Evolutionary conservation across 176 grass and related monocot genomes (phyloP).

Genomic region (Carex parvula): DNA sequence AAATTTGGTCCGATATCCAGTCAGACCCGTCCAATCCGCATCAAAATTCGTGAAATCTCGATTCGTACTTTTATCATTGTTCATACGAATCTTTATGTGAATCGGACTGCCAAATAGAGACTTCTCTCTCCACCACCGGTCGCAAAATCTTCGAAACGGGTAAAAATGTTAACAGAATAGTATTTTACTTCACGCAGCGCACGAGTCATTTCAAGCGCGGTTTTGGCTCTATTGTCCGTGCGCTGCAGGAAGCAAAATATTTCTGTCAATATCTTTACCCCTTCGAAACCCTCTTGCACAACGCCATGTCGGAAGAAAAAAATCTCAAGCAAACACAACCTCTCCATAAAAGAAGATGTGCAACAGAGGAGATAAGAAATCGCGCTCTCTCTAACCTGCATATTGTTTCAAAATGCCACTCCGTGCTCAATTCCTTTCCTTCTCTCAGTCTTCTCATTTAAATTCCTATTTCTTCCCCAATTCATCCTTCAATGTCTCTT

Average conservation of each 20-base stretch:
- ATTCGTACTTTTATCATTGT: no score
- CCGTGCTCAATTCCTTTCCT: neutral
- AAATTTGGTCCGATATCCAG: no score
- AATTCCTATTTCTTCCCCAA: slow-evolving; percentile 6
- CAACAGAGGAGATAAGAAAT: neutral
- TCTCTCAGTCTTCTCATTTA: neutral
- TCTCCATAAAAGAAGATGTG: slow-evolving; percentile 20
- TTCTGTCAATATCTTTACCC: no score
- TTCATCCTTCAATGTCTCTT: neutral
- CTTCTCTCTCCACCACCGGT: neutral
- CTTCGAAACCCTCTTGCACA: neutral
- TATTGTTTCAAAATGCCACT: slow-evolving; percentile 16
- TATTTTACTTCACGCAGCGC: no score
- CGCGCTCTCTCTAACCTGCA: neutral
- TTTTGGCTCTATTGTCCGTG: no score
- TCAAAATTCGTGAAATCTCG: no score
- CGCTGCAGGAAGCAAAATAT: no score
- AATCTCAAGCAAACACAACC: neutral
- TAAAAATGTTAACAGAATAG: no score
- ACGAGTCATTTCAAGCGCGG: no score
- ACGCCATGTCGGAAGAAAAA: slow-evolving; percentile 1
- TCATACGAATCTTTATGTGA: no score
- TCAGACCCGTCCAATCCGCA: no score
- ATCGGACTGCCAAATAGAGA: no score
- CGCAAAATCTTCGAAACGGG: neutral